Evolutionary conservation across 2,329 filamentous ascomycete genomes (phyloP), one percentile per base, ranked within the genome.

Genomic region (Anisogramma anomala): DNA sequence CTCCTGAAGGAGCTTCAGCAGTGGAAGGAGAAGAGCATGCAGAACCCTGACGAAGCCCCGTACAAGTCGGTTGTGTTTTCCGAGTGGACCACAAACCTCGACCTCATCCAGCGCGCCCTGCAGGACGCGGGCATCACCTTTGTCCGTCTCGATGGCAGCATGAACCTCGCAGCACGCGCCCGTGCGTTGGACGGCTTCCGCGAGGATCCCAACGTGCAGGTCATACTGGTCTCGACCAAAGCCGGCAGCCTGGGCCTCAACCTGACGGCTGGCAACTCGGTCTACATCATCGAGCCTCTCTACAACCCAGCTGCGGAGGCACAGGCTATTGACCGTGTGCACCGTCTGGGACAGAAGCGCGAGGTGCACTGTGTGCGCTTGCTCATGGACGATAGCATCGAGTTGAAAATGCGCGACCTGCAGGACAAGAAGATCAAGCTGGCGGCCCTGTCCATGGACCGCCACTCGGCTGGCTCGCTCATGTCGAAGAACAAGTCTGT

Each of bases 221-320:
- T 94, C 39, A 87, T 96, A 37, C 74, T 96, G 8, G 86, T 94
- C 11, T 94, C 86, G 8, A 93, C 95, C 60, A 86, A 81, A 55
- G 89, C 89, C 0, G 91, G 89, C 49, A 89, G 91, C 14, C 74
- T 95, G 13, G 89, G 89, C 11, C 77, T 96, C 28, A 96, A 96
- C 56, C 67, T 96, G 41, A 95, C 88, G 0, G 71, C 84, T 0
- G 89, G 82, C 23, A 91, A 79, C 56, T 82, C 76, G 41, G 89
- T 93, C 11, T 96, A 91, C 58, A 83, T 96, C 53, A 96, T 98
- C 89, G 91, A 98, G 58, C 91, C 91, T 4, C 88, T 95, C 56
- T 98, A 89, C 66, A 98, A 98, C 55, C 91, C 91, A 0, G 88
- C 87, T 0, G 86, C 88, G 0, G 89, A 98, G 60, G 84, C 87